Conservation (phyloP, 164 flowering plant species). For the Saururus chinensis region DNA sequence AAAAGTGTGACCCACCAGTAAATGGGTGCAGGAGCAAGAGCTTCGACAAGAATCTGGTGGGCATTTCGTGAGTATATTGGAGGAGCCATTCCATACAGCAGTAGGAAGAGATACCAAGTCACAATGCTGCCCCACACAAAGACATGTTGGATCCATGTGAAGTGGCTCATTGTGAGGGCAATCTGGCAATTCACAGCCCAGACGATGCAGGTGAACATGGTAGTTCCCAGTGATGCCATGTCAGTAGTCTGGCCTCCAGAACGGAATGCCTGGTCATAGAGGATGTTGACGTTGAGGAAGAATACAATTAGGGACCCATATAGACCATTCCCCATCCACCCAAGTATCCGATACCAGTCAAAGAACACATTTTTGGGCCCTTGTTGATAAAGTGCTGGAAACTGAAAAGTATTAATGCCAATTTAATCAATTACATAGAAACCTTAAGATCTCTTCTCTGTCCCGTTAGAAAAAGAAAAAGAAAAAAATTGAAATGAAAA, state of each 20-base stretch:
- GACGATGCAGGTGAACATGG: constrained; percentile 89
- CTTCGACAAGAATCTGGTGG: constrained; percentile 55
- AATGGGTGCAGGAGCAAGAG: constrained; percentile 74
- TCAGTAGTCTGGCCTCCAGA: constrained; percentile 72
- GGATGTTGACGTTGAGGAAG: constrained; percentile 53
- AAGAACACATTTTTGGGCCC: constrained; percentile 87
- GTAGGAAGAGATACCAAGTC: constrained; percentile 76
- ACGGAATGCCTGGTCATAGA: constrained; percentile 67
- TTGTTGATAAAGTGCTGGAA: constrained; percentile 92
- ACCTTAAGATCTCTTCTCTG: neutral
- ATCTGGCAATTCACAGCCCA: constrained; percentile 92
- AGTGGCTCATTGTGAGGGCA: constrained; percentile 88
- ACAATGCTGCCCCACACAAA: constrained; percentile 84
- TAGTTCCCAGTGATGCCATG: constrained; percentile 73
- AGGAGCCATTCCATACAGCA: constrained; percentile 52
- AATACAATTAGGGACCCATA: constrained; percentile 65
- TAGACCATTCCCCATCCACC: constrained; percentile 93
- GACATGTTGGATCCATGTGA: constrained; percentile 92
- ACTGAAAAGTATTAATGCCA: constrained; percentile 29
- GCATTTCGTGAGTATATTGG: constrained; percentile 37
- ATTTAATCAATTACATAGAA: too few relatives aligned
- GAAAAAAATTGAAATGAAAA: constrained; percentile 1
- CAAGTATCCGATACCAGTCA: constrained; percentile 76
- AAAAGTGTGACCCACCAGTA: constrained; percentile 71
- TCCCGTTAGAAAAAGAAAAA: too few relatives aligned